These are phyloP conservation scores for Coemansia sp. DNA, from an alignment of 192 early-diverging fungal species.

Conservation along the genomic window DNA sequence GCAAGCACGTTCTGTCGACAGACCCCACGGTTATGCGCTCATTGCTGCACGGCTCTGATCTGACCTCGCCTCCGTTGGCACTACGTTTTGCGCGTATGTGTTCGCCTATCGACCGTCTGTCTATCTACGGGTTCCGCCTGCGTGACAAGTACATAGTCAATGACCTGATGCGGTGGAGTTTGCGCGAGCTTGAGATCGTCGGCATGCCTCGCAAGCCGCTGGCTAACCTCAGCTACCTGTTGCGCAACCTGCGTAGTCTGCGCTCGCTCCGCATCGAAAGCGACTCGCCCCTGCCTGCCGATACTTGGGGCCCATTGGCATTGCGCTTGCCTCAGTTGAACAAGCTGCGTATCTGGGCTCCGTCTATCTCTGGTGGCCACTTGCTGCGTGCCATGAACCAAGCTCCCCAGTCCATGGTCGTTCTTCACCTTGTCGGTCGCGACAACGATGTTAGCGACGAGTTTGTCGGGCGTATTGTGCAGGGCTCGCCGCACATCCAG, in stretches of 20 bases:
- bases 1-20: conserved; percentile 44
- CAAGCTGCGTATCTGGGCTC: conserved; percentile 50
- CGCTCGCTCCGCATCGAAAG: conserved; percentile 45
- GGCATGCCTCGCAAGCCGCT: conserved; percentile 53
- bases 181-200: conserved; percentile 50
- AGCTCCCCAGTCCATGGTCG: conserved; percentile 20
- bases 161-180: conserved; percentile 52
- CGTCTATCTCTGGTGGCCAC: conserved; percentile 27
- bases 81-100: conserved; percentile 50
- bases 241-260: conserved; percentile 37
- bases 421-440: conserved; percentile 39
- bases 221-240: conserved; percentile 38
- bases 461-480: conserved; percentile 21
- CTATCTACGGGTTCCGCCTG: conserved; percentile 50
- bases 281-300: conserved; percentile 38
- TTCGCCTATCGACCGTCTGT: conserved; percentile 47
- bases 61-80: conserved; percentile 41
- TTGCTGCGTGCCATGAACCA: conserved; percentile 16
- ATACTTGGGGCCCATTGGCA: conserved; percentile 40
- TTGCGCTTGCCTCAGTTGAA: conserved; percentile 29
- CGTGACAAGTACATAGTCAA: conserved; percentile 48
- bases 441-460: conserved; percentile 36
- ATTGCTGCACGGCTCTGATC: conserved; percentile 50
- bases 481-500: conserved; percentile 24
- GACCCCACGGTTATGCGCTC: conserved; percentile 38